Base-by-base conservation (phyloP, 352 stramenopile species). In the Peronosclerospora sorghi region DNA sequence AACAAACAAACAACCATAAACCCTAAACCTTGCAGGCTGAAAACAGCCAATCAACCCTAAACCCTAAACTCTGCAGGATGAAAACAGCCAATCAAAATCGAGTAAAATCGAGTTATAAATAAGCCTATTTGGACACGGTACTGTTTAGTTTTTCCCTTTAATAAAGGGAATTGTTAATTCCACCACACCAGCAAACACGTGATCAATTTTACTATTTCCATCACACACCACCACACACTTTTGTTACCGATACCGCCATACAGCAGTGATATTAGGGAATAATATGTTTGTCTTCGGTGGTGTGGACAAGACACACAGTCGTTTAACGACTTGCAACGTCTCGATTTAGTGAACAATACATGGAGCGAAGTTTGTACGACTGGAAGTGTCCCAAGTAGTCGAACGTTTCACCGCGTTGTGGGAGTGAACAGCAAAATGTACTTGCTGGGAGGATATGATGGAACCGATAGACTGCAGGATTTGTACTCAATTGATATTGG, bases 251-350 rank as follows among this genome's bases (percentile, higher is more conserved):
- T 94, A 94, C 55, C 74, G 82, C 27, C 82, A 94, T 49, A 89
- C 77, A 12, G 76, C 78, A 0, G 79, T 94, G 20, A 78, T 94
- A 15, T 88, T 68, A 36, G 79, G 68, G 5, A 66, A 87, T 39
- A 87, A 74, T 51, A 94, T 94, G 81, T 87, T 89, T 47, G 73
- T 94, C 8, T 94, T 94, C 55, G 81, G 81, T 26, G 81, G 81
- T 12, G 82, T 94, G 5, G 82, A 94, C 69, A 94, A 94, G 51
- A 79, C 75, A 0, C 82, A 94, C 56, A 83, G 68, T 24, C 79
- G 82, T 2, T 91, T 35, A 91, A 92, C 47, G 82, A 94, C 48
- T 51, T 94, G 17, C 74, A 90, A 48, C 63, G 71, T 27, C 62
- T 91, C 3, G 72, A 92, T 48, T 51, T 89, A 13, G 50, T 73